Evolutionary conservation across 2,329 filamentous ascomycete species (phyloP).

Genomic region (Alternaria incomplexa): DNA sequence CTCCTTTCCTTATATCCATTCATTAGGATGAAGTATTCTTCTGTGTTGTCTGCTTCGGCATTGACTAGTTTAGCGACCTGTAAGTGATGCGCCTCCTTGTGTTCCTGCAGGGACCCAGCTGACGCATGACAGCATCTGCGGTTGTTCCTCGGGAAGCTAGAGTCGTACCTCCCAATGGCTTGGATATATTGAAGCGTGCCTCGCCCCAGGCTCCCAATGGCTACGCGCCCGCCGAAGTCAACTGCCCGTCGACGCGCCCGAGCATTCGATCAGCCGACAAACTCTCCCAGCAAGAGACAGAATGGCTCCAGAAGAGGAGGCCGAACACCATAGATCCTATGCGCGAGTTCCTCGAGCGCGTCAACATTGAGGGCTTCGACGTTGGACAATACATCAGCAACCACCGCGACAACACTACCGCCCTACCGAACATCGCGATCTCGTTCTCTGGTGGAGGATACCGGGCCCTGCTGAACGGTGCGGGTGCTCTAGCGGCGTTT

Average conservation of each 20-base stretch:
- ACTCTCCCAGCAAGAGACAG: conserved; percentile 72
- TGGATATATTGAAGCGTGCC: conserved; percentile 48
- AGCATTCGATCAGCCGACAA: conserved; percentile 67
- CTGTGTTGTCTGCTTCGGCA: conserved; percentile 35
- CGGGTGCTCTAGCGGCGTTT: conserved; percentile 78
- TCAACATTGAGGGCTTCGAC: conserved; percentile 80
- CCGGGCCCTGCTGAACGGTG: conserved; percentile 83
- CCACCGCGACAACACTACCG: conserved; percentile 61
- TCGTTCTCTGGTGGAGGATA: conserved; percentile 86
- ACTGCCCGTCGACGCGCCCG: conserved; percentile 74
- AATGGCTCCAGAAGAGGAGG: conserved; percentile 76
- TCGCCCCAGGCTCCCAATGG: conserved; percentile 66
- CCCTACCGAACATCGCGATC: conserved; percentile 73
- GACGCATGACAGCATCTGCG: conserved; percentile 36
- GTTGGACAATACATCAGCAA: conserved; percentile 73
- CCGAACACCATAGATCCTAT: conserved; percentile 78
- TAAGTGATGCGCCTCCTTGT: conserved; percentile 20
- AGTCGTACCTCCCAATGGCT: conserved; percentile 21
- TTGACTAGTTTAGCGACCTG: conserved; percentile 37
- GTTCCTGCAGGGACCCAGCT: conserved; percentile 13
- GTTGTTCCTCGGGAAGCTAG: conserved; percentile 28
- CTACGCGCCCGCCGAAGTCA: conserved; percentile 72
- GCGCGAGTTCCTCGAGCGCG: conserved; percentile 71
- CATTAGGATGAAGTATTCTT: conserved; percentile 36
- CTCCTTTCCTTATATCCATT: not conserved